A percentile compares a stretch with the other conserved stretches of the same genome.
phyloP scores from a whole-genome alignment of 2,329 filamentous ascomycete species.

The Escovopsis sp. region DNA sequence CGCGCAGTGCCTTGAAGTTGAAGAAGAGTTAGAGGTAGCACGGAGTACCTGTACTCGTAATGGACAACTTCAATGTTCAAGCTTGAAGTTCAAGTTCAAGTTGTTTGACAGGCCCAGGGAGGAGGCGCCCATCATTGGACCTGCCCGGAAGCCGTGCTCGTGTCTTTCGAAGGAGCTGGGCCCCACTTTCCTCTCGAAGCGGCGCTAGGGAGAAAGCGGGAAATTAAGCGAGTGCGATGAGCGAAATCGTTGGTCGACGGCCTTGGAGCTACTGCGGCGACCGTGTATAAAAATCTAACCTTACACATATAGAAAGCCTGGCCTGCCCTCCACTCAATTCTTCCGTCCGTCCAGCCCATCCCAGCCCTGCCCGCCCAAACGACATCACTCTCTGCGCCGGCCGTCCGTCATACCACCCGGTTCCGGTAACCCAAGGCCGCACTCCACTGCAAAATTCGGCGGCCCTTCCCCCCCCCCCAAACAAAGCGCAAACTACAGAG shows the following conservation, averaged over 20 bases:
- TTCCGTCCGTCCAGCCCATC: conserved; percentile 15
- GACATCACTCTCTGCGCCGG: not conserved
- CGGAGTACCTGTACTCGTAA: no score
- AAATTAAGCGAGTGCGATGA: conserved; percentile 23
- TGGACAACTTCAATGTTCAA: no score
- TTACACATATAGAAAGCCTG: conserved; percentile 29
- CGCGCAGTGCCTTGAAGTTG: no score
- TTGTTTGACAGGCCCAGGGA: no score
- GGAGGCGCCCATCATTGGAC: no score
- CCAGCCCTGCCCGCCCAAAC: conserved; percentile 5
- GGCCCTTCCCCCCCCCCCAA: no score
- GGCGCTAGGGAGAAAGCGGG: conserved; percentile 21
- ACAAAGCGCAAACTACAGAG: not conserved
- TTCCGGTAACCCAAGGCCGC: no score
- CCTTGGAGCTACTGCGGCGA: conserved; percentile 7
- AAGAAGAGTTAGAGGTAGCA: no score
- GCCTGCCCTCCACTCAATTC: conserved; percentile 30
- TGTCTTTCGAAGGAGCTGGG: not conserved
- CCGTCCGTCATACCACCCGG: not conserved
- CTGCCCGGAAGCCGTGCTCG: no score
- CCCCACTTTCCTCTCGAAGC: conserved; percentile 5
- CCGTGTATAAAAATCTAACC: conserved; percentile 32
- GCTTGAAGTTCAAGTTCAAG: no score
- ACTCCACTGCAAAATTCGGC: no score
- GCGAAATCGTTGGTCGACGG: conserved; percentile 20